phyloP scores from a whole-genome alignment of 345 rosid genomes.

The Cardamine chenopodiifolia region DNA sequence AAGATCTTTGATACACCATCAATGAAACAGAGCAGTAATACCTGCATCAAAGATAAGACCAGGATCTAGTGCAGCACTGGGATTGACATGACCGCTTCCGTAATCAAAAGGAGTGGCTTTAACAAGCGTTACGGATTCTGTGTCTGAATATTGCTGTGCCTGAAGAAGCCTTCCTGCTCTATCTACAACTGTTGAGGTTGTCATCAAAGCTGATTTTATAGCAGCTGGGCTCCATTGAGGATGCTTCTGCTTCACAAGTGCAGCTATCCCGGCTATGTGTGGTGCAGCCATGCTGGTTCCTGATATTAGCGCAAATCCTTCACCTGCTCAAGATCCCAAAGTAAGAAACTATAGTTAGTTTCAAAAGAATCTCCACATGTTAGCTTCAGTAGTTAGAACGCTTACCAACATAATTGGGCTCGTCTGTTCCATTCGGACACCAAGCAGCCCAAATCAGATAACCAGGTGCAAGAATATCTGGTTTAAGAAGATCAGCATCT shows the following conservation, averaged over 20 bases:
- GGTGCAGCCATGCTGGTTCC: slow-evolving; percentile 99
- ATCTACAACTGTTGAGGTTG: slow-evolving; percentile 78
- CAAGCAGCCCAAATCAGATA: slow-evolving; percentile 99
- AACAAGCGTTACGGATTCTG: slow-evolving; percentile 74
- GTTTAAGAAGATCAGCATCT: slow-evolving; percentile 99
- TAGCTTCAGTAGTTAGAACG: slow-evolving; percentile 9
- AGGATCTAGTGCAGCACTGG: slow-evolving; percentile 95
- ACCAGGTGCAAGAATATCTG: slow-evolving; percentile 98
- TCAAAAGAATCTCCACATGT: slow-evolving; percentile 11
- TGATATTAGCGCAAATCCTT: slow-evolving; percentile 92
- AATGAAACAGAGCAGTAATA: slow-evolving; percentile 37
- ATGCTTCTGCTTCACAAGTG: slow-evolving; percentile 93
- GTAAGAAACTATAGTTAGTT: slow-evolving; percentile 5
- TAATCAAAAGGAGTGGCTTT: slow-evolving; percentile 93
- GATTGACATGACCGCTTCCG: slow-evolving; percentile 97
- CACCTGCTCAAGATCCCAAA: slow-evolving; percentile 62
- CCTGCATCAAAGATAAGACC: slow-evolving; percentile 94
- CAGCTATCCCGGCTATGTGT: slow-evolving; percentile 98
- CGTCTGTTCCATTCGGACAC: slow-evolving; percentile 98
- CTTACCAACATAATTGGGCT: slow-evolving; percentile 84
- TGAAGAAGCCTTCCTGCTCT: slow-evolving; percentile 92
- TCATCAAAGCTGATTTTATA: slow-evolving; percentile 95
- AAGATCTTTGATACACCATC: slow-evolving; percentile 9
- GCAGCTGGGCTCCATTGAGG: slow-evolving; percentile 98
- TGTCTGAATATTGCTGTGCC: slow-evolving; percentile 92